Evolutionary conservation across 164 flowering plant genomes (phyloP), one percentile per base, ranked within the genome.

Genomic region (Vitis amurensis): DNA sequence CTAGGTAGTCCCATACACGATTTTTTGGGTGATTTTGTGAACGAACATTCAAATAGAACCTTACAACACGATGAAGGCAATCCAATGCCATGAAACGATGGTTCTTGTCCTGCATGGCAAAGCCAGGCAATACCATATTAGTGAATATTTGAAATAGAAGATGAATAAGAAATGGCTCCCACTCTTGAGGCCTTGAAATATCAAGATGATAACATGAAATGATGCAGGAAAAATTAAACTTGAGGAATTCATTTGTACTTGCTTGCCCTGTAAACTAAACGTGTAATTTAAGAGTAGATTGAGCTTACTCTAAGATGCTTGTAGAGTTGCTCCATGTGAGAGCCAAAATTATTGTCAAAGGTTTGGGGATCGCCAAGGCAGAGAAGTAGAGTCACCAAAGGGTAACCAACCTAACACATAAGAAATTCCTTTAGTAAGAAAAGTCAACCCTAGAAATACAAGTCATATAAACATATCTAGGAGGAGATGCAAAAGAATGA

Each of bases 51-150:
- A 96, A 83, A 78, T 89, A 96, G 82, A 93, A 96, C 71, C 95
- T 85, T 73, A 93, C 82, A 80, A 93, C 94, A 50, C 97, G 93
- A 79, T 93, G 99, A 69, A 96, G 94, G 75, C 98, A 96, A 77
- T 93, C 98, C 84, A 96, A 84, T 59, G 98, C 99, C 97, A 96
- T 93, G 73, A 88, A 93, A 16, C 99, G 97, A 30, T 93, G 97
- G 81, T 87, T 96, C 76, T 96, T 96, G 82, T 96, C 99, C 99
- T 96, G 88, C 81, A 82, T 15, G 57, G 68, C 9, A 76, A 50
- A 78, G 66, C 15, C 50, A 74, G 14, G 67, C 59, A 14, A 47
- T 58, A 71, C 73, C 61, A 75, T 49, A 71, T 50, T n/a, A 49
- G 49, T 47, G 23, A 53, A 19, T 10, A 69, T 3, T 37, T 68